A percentile compares a stretch with the other conserved stretches of the same genome.
These are phyloP conservation scores for Bipolaris oryzae DNA, from an alignment of 2,329 filamentous ascomycete genomes.

Conservation along the genomic window DNA sequence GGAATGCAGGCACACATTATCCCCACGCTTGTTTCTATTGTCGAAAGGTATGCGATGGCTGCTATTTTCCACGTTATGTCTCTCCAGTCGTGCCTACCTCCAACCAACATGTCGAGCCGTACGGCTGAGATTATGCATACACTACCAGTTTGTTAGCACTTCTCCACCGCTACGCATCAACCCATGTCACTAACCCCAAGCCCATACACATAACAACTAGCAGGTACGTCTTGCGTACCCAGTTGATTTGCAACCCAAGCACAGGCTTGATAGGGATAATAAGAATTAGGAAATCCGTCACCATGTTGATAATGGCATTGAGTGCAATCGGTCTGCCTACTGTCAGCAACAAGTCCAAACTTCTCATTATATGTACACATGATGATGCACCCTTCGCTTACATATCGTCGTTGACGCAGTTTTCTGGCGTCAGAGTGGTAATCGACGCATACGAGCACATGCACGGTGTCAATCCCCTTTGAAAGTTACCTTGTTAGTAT, in stretches of 20 bases:
- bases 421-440: neutral
- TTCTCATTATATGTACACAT: neutral
- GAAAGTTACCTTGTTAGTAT: neutral
- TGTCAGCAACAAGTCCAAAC: neutral
- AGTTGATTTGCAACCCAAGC: neutral
- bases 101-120: neutral
- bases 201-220: neutral
- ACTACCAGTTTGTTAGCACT: neutral
- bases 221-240: neutral
- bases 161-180: neutral
- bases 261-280: neutral
- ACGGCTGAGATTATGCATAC: neutral
- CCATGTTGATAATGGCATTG: neutral
- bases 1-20: constrained; percentile 1
- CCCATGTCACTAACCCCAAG: neutral
- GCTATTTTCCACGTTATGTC: neutral
- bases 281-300: neutral
- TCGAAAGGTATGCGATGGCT: neutral
- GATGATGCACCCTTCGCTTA: neutral
- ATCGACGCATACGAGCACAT: neutral
- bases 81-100: neutral
- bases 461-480: neutral
- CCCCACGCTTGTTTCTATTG: neutral
- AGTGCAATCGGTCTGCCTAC: neutral
- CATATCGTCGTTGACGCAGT: neutral